Evolutionary conservation across 441 rosid genomes (phyloP).

Genomic region (Syzygium malaccense): DNA sequence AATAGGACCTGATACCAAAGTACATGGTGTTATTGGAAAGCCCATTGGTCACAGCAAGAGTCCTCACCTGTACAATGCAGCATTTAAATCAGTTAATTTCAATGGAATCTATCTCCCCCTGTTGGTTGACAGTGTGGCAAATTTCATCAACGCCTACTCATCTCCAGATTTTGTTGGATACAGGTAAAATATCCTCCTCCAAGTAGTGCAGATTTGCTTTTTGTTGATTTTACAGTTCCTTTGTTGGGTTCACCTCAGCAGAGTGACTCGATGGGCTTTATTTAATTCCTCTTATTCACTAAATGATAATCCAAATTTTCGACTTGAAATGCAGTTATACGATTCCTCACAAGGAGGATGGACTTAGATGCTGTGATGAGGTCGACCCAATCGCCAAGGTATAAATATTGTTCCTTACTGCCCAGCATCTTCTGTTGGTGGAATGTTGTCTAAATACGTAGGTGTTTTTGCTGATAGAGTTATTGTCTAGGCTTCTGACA

Average conservation of each 20-base stretch:
- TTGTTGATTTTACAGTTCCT: background rate
- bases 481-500: background rate
- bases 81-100: slow-evolving; percentile 17
- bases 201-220: background rate
- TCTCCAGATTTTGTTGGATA: slow-evolving; percentile 25
- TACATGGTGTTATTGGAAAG: slow-evolving; percentile 27
- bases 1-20: slow-evolving; percentile 21
- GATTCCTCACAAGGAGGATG: slow-evolving; percentile 17
- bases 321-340: slow-evolving; percentile 7
- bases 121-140: slow-evolving; percentile 25
- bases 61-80: slow-evolving; percentile 24
- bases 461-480: background rate
- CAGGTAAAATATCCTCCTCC: slow-evolving; percentile 12
- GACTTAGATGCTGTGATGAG: slow-evolving; percentile 17
- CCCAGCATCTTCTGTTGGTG: background rate
- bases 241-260: background rate
- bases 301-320: background rate
- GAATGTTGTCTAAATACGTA: background rate
- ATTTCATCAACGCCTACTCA: slow-evolving; percentile 17
- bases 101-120: slow-evolving; percentile 30
- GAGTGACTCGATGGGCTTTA: background rate
- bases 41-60: slow-evolving; percentile 34
- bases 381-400: slow-evolving; percentile 18
- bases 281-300: background rate
- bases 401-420: background rate